Evolutionary conservation across 805 yeast genomes (phyloP), one percentile per base, ranked within the genome.

Genomic region (Metschnikowia similis): DNA sequence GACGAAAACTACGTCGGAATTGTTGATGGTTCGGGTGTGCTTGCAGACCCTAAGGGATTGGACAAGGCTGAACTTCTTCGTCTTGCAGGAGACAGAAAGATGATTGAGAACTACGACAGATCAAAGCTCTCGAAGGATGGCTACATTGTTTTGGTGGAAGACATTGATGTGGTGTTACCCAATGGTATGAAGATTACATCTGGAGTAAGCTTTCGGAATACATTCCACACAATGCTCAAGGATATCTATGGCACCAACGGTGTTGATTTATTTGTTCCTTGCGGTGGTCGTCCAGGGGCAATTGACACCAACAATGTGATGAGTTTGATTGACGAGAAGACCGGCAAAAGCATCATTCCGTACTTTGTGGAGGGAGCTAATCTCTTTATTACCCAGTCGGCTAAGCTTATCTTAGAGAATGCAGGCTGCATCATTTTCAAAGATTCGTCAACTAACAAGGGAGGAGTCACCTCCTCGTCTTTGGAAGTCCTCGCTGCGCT

Each of bases 281-380:
- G 99, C 71, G 99, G 99, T 69, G 99, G 99, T 59, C 86, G 99
- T 72, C 99, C 99, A 52, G 92, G 88, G 60, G 95, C 98, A 17
- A 84, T 92, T 66, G 95, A 91, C 67, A 82, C 91, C 56, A 85
- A 83, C 67, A 94, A 87, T 62, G 94, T 91, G 51, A 72, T 75
- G 55, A 72, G 72, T 48, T 81, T 89, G 60, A 81, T 94, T 58
- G 89, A 87, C 67, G 76, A 74, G 37, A 82, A 82, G 61, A 84
- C 91, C 30, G 95, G 94, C 50, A 84, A 85, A 69, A 69, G 87
- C 17, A 74, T 81, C 57, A 79, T 94, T 59, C 95, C 96, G 44
- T 89, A 85, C 71, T 82, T 92, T 65, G 97, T 94, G 50, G 99
- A 92, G 74, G 99, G 99, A 66, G 99, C 99, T 49, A 94, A 92